Conservation (phyloP, 176 grass and related monocot species). For the Carex parvula region DNA sequence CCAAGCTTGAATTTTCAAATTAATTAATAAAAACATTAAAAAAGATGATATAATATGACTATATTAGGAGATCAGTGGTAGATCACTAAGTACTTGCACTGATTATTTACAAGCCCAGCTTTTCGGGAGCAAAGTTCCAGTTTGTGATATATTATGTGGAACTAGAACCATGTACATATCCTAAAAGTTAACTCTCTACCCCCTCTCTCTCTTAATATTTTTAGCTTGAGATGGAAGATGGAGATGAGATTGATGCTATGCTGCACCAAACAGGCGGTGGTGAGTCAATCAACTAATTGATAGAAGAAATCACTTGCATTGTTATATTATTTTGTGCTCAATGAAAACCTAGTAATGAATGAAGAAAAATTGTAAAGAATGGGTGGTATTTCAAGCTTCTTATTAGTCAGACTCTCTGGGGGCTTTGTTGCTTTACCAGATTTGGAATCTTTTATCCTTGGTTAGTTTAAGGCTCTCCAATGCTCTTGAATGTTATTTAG, state of each 20-base stretch:
- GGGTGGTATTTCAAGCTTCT: not conserved
- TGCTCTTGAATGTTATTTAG: not conserved
- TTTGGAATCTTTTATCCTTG: not conserved
- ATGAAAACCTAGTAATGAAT: conserved; percentile 14
- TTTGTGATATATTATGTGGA: not conserved
- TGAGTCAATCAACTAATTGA: not conserved
- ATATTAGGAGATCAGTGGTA: not conserved
- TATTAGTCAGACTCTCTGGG: not conserved
- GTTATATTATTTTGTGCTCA: conserved; percentile 2
- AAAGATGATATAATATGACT: not conserved
- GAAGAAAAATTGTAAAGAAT: conserved; percentile 21
- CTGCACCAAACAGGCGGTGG: conserved; percentile 82
- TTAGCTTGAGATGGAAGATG: conserved; percentile 93
- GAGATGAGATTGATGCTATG: conserved; percentile 86
- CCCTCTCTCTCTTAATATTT: not conserved
- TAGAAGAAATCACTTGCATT: not conserved
- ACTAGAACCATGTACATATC: not conserved
- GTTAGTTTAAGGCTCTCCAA: not conserved
- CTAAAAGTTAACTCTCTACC: not conserved
- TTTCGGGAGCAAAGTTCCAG: not conserved
- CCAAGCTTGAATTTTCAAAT: not conserved
- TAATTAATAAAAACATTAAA: not conserved
- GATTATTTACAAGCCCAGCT: not conserved
- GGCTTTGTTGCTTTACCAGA: conserved; percentile 4
- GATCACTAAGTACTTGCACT: not conserved